Evolutionary conservation across 139 green algal species (phyloP).

Genomic region (Tetraselmis chui): DNA sequence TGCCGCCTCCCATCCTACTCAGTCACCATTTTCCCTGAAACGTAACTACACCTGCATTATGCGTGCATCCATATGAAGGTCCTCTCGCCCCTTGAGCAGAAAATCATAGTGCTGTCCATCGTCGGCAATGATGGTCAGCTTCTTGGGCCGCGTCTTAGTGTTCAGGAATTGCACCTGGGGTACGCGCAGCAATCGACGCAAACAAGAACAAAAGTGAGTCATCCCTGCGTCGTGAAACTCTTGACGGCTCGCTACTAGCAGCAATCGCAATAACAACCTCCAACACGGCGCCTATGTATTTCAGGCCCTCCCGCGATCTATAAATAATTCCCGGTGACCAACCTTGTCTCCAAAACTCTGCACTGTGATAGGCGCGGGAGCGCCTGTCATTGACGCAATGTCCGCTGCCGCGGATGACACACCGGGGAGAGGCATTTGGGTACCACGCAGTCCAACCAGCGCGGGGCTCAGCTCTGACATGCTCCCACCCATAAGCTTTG

Average conservation of each 20-base stretch:
- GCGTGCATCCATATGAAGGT: slow-evolving; percentile 75
- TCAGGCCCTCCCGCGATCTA: no score
- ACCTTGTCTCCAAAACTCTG: neutral
- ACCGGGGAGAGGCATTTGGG: neutral
- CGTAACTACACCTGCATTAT: slow-evolving; percentile 86
- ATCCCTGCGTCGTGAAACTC: no score
- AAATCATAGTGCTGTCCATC: slow-evolving; percentile 64
- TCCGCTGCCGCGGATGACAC: neutral
- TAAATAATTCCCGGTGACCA: no score
- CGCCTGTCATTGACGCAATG: neutral
- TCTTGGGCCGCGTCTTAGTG: slow-evolving; percentile 90
- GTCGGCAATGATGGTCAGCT: slow-evolving; percentile 55
- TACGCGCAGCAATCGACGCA: no score
- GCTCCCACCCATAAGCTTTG: neutral
- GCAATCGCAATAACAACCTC: no score
- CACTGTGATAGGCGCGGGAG: neutral
- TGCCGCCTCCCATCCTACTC: neutral
- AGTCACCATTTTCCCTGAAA: neutral
- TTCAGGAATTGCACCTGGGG: slow-evolving; percentile 37
- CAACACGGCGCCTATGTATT: no score
- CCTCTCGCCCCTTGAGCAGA: slow-evolving; percentile 85
- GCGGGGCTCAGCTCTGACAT: neutral
- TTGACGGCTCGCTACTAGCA: no score
- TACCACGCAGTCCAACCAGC: neutral
- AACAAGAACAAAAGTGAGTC: no score